Base-by-base conservation (phyloP, 371 early-diverging fungal species). In the Phascolomyces articulosus region DNA sequence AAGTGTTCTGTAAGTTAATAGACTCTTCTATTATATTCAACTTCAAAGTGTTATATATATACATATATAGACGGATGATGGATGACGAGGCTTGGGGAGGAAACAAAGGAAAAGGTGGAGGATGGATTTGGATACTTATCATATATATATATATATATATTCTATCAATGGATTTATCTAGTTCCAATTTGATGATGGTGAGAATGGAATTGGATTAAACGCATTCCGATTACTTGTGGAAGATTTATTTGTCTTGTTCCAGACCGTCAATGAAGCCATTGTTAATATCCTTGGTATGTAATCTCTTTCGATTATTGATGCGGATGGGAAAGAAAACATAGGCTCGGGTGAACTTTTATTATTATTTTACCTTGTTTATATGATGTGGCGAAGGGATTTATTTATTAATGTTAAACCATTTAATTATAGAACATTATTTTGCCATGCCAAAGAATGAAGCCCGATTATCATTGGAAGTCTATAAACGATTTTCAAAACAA, bases 251-350 rank as follows among this genome's bases (percentile, higher is more conserved):
- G 81, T 86, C 23, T 75, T 97, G 27, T 96, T 96, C 74, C 93
- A 95, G 72, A 83, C 93, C 15, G 83, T 95, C 75, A 97, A 96
- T 74, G 95, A 95, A 74, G 96, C 92, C n/a, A 90, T 95, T 21
- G 91, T 97, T 70, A 91, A 93, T 67, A 90, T 96, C 63, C 83
- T 97, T 59, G 88, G 93, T 90, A 80, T 27, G 77, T 64, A 40
- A 1, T 34, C 27, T 1, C 10, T 4, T 34, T 57, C 15, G 34
- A 27, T 34, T 34, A 34, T 11, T 34, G 11, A 9, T 34, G 34
- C n/a, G n/a, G n/a, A n/a, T n/a, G n/a, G n/a, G n/a, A n/a, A n/a
- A n/a, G n/a, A n/a, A n/a, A 34, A 9, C 6, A 11, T 34, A 34
- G 11, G 9, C 11, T 11, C 34, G 34, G 34, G 34, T 34, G 0